Base-by-base conservation (phyloP, 148 eudicot species). In the Beta vulgaris region DNA sequence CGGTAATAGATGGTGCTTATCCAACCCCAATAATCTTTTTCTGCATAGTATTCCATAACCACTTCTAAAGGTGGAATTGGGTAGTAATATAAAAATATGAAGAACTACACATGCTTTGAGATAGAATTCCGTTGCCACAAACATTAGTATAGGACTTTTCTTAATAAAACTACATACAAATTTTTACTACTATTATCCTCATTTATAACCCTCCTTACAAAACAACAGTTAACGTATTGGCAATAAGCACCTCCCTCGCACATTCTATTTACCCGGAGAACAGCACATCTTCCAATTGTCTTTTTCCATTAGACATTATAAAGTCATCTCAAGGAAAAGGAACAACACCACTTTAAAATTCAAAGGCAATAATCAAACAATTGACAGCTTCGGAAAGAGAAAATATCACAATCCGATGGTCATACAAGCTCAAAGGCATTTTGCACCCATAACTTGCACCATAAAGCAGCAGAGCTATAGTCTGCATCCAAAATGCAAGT, bases 381-480 rank as follows among this genome's bases (percentile, higher is more conserved):
- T 16, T 9, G 12, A 73, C 3, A 16, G 9, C 15, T 73, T 21
- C 28, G 18, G 28, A 28, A 23, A 42, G 31, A 69, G 6, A 53
- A 16, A 10, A 3, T 36, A 57, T 37, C 26, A 58, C 23, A 58
- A 59, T 10, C 26, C 11, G 2, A 69, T 51, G 28, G 25, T 26
- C 54, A 44, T 32, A 35, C 18, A 7, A 74, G 70, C 60, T 62
- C 31, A 62, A 44, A 61, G 55, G 29, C 8, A 44, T 4, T n/a
- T 44, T 16, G 31, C 34, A 19, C 53, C 1, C 15, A 43, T n/a
- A 48, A 55, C 29, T 26, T 46, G 61, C 66, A 32, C 18, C 73
- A 60, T 46, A 49, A 18, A 43, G 58, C 35, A 67, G 71, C 49
- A 39, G 12, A 57, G 66, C n/a, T 42, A 57, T 72, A 65, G 46